Conservation (phyloP, 1,139 yeast genomes). For the Hansenula lynferdii region DNA sequence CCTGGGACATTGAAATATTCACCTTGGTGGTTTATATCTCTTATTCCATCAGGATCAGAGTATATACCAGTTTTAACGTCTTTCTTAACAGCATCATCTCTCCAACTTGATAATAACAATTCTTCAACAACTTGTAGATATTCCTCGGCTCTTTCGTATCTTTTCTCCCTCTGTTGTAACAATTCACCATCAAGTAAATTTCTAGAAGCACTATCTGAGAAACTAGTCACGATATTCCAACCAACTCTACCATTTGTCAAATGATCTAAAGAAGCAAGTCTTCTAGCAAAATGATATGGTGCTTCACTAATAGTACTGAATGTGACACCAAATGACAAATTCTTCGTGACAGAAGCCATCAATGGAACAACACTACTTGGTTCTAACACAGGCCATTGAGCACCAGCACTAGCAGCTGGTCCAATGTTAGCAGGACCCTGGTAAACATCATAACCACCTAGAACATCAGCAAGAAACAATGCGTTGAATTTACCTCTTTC, state of each 20-base stretch:
- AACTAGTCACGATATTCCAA: constrained; percentile 38
- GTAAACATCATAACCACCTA: constrained; percentile 38
- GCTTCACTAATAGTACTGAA: constrained; percentile 36
- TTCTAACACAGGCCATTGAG: constrained; percentile 35
- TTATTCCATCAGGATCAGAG: constrained; percentile 31
- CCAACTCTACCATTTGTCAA: constrained; percentile 37
- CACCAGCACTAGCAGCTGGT: constrained; percentile 30
- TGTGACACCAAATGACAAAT: constrained; percentile 34
- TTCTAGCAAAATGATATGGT: constrained; percentile 35
- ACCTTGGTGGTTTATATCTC: constrained; percentile 33
- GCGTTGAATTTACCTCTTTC: constrained; percentile 40
- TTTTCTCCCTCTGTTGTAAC: constrained; percentile 34
- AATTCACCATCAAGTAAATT: constrained; percentile 31
- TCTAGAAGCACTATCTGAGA: constrained; percentile 35
- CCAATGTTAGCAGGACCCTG: constrained; percentile 28
- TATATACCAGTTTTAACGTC: constrained; percentile 27
- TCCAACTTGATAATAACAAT: constrained; percentile 34
- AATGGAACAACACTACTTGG: constrained; percentile 34
- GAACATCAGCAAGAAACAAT: constrained; percentile 40
- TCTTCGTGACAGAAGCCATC: constrained; percentile 36
- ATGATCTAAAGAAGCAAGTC: constrained; percentile 35
- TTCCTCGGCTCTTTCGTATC: constrained; percentile 36
- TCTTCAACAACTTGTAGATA: constrained; percentile 33
- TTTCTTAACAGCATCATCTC: constrained; percentile 34
- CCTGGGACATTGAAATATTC: constrained; percentile 35